These are phyloP conservation scores for Lachnum nothofagi DNA, from an alignment of 2,329 filamentous ascomycete species.

Conservation along the genomic window DNA sequence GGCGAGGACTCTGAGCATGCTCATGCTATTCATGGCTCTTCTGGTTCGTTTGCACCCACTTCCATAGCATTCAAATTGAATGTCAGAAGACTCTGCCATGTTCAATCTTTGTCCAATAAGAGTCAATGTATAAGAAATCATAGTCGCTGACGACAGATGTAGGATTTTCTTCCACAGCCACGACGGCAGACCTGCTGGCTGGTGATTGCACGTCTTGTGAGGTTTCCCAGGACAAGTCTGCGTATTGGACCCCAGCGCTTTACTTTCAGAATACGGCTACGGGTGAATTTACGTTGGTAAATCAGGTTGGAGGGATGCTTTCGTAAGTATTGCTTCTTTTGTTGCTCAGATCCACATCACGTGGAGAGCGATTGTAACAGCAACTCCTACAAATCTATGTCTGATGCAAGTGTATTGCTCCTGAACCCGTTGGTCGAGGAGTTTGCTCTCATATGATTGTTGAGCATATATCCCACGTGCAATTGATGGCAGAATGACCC, in stretches of 20 bases:
- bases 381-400: not conserved
- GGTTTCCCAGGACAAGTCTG: constrained; percentile 56
- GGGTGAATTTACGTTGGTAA: constrained; percentile 55
- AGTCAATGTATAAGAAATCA: not conserved
- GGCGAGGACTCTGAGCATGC: constrained; percentile 58
- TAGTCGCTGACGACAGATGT: constrained; percentile 1
- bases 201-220: constrained; percentile 63
- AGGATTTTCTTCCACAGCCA: constrained; percentile 62
- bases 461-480: too few species aligned
- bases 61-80: not conserved
- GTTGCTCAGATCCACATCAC: constrained; percentile 3
- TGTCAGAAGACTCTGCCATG: too few species aligned
- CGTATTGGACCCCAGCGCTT: constrained; percentile 64
- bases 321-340: constrained; percentile 53
- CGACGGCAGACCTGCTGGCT: constrained; percentile 50
- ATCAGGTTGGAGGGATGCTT: constrained; percentile 76
- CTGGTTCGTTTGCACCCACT: constrained; percentile 50
- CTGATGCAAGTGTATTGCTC: not conserved
- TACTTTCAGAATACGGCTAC: constrained; percentile 38
- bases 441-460: too few species aligned
- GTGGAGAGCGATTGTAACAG: not conserved
- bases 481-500: too few species aligned
- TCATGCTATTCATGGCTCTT: constrained; percentile 71
- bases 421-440: too few species aligned
- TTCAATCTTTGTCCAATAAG: too few species aligned